Base-by-base conservation (phyloP, 2,329 filamentous ascomycete genomes). In the Calcarisporium arbuscula region DNA sequence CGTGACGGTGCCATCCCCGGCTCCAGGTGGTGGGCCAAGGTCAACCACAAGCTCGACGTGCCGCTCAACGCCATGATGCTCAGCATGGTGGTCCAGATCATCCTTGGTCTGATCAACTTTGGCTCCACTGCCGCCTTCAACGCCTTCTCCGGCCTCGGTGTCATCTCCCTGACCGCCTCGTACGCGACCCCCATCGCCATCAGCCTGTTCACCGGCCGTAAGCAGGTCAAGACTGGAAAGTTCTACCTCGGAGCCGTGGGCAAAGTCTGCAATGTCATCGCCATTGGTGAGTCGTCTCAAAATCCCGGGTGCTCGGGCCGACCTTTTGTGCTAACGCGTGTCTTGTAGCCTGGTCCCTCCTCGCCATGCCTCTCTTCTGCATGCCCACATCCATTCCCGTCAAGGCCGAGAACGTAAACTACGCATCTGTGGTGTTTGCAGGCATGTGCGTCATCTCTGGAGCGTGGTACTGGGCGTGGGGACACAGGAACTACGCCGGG, bases 21-120 rank as follows among this genome's bases (percentile, higher is more conserved):
- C 12, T 73, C 74, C 37, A 59, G 62, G 37, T 62, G 55, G 60
- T 83, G 79, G 77, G 73, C 72, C 51, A 54, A 68, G 42, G 72
- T 85, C 46, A 73, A 83, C 63, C 58, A 58, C 30, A 73, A 65
- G 39, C 65, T 82, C 1, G 78, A 82, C 41, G 69, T 84, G 4
- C 80, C 80, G 0, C 48, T 84, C 36, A 83, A 84, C 53, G 78
- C 77, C 43, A 83, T 84, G 79, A 78, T 84, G 73, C 70, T 84
- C 36, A 76, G 71, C 49, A 82, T 81, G 74, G 68, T 59, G 4
- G 63, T 84, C 19, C 70, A 84, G 57, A 68, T 83, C 36, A 32
- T 74, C 11, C 71, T 85, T 5, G 80, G 75, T 20, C 51, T 79
- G 47, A 76, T 85, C 54, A 82, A 83, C 63, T 82, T 85, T 43